These are phyloP conservation scores for Puya raimondii DNA, from an alignment of 176 grass and related monocot genomes.

Conservation along the genomic window DNA sequence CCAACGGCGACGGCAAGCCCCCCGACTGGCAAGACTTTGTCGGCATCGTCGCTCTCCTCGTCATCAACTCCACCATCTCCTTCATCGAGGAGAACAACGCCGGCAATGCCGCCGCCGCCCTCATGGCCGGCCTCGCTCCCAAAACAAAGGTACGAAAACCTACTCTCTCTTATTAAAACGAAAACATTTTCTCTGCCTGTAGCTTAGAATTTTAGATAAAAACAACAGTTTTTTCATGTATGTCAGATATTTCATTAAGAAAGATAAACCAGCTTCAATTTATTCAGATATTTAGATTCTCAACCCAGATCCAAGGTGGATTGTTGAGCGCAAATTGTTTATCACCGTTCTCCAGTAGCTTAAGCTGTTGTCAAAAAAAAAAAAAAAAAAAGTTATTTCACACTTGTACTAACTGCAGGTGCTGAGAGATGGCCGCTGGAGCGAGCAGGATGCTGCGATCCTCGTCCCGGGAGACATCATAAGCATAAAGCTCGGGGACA, in stretches of 20 bases:
- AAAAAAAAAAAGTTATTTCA: too few relatives aligned
- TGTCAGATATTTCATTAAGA: too few relatives aligned
- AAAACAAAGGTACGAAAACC: conserved; percentile 35
- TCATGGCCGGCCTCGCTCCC: conserved; percentile 88
- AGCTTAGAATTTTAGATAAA: too few relatives aligned
- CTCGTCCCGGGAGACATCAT: conserved; percentile 87
- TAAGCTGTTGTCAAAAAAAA: too few relatives aligned
- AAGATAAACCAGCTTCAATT: too few relatives aligned
- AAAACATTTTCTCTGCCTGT: background rate
- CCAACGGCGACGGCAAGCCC: conserved; percentile 54
- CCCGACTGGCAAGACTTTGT: conserved; percentile 99
- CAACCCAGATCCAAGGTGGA: too few relatives aligned
- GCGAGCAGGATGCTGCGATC: conserved; percentile 53
- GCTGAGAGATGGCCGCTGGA: conserved; percentile 63
- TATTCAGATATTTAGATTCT: too few relatives aligned
- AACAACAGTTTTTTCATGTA: too few relatives aligned
- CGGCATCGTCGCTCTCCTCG: conserved; percentile 58
- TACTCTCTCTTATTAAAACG: background rate
- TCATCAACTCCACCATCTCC: conserved; percentile 80
- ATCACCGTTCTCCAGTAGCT: too few relatives aligned
- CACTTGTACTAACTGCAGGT: conserved; percentile 28
- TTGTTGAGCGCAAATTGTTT: too few relatives aligned
- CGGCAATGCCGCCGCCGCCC: conserved; percentile 74
- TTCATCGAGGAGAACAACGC: conserved; percentile 81
- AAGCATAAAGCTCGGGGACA: conserved; percentile 85